Evolutionary conservation across 2,329 filamentous ascomycete species (phyloP), one percentile per base, ranked within the genome.

Genomic region (Penicillium vulpinum): DNA sequence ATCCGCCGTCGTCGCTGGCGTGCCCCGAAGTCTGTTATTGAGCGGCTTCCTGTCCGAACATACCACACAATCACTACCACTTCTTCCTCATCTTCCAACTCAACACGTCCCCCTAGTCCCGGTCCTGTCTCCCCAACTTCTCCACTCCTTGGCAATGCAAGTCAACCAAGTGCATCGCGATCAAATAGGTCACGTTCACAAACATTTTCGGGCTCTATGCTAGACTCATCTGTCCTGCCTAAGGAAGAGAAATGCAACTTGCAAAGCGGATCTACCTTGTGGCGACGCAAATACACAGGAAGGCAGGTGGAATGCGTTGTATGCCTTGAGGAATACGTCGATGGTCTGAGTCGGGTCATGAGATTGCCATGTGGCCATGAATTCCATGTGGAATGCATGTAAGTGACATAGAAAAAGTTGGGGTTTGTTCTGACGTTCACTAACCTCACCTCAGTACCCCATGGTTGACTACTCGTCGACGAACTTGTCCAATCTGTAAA

Each of bases 401-500:
- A 78, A 88, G 92, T 89, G 41, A 15, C 22, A 16, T 31, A 0
- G 18, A 47, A 49, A 44, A 35, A 39, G 53, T 45, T 8, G 3
- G 45, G 21, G 41, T 26, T 48, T 5, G 18, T 29, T 33, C 26
- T 22, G 22, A 40, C 7, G 51, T 36, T 62, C 57, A 67, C 69
- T 69, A 59, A 64, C 22, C 28, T 13, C 35, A 22, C 33, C 21
- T 26, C 62, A 96, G 92, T 71, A 97, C 94, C 5, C 94, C 94
- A 2, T 99, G 94, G 94, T 81, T 99, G 51, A 97, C 93, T 0
- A 97, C 92, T 16, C 88, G 93, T 47, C 89, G 94, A 62, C 88
- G 94, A 61, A 99, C 94, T n/a, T 99, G 94, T 68, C 94, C 94
- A 0, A 97, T 99, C 59, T 99, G 94, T 79, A 99, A 99, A 78